A percentile compares a stretch with the other conserved stretches of the same genome.
Evolutionary conservation across 371 early-diverging fungal species (phyloP).

Genomic region (Umbelopsis sp.): DNA sequence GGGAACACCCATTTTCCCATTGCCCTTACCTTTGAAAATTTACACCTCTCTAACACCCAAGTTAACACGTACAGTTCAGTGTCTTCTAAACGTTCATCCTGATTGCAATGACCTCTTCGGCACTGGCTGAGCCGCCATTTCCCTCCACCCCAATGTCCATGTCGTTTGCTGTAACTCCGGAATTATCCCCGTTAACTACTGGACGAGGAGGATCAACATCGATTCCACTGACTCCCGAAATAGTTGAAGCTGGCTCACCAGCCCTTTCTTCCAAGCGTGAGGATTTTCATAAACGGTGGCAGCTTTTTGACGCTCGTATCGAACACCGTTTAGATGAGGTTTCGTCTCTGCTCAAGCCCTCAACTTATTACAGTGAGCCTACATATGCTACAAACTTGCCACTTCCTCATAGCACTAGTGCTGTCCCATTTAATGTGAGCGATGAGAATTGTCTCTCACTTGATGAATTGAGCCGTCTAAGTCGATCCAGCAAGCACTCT

Average conservation of each 20-base stretch:
- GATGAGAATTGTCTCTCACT: conserved; percentile 16
- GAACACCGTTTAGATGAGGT: conserved; percentile 8
- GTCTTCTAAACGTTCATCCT: neutral
- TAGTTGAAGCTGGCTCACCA: conserved; percentile 12
- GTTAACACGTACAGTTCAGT: neutral
- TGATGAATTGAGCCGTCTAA: conserved; percentile 9
- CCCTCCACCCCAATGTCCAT: conserved; percentile 15
- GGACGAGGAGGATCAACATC: conserved; percentile 14
- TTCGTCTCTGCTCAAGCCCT: conserved; percentile 2
- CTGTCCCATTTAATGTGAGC: neutral
- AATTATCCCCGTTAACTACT: conserved; percentile 13
- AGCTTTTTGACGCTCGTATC: neutral
- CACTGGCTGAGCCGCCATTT: conserved; percentile 17
- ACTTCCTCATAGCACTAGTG: conserved; percentile 14
- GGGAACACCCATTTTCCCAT: neutral
- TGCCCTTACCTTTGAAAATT: neutral
- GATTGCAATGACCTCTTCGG: conserved; percentile 17
- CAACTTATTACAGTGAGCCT: conserved; percentile 11
- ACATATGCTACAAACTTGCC: conserved; percentile 16
- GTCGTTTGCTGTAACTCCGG: conserved; percentile 17
- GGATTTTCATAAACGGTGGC: conserved; percentile 14
- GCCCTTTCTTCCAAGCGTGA: conserved; percentile 2
- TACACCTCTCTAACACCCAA: neutral
- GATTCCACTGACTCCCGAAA: conserved; percentile 17
- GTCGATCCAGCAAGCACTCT: conserved; percentile 14